These are phyloP conservation scores for Aspergillus texensis DNA, from an alignment of 2,329 filamentous ascomycete genomes.

Conservation along the genomic window DNA sequence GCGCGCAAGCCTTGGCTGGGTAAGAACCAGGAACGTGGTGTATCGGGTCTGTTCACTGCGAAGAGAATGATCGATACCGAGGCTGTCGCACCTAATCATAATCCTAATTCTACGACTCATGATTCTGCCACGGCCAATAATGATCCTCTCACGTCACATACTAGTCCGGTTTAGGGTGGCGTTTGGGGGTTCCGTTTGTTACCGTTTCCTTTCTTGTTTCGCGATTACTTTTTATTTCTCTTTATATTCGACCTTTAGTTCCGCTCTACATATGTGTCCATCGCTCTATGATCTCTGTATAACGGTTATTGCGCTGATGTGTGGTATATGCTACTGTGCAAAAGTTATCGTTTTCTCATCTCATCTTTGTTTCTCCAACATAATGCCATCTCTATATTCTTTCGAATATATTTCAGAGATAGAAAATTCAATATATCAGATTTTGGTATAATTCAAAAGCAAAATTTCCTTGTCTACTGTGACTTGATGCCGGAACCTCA, in stretches of 20 bases:
- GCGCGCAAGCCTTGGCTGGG: constrained; percentile 93
- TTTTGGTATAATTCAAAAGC: background rate
- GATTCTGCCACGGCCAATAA: constrained; percentile 4
- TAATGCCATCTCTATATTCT: background rate
- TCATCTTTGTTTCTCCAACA: background rate
- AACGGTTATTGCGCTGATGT: background rate
- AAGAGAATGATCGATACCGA: constrained; percentile 66
- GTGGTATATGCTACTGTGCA: background rate
- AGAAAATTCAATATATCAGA: background rate
- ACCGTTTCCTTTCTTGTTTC: background rate
- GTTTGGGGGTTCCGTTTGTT: background rate
- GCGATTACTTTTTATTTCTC: background rate
- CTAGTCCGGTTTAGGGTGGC: constrained; percentile 14
- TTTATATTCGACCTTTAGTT: background rate
- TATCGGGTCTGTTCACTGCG: constrained; percentile 81
- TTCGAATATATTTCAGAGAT: background rate
- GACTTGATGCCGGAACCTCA: background rate
- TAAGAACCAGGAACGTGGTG: constrained; percentile 77
- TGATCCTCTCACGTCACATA: constrained; percentile 6
- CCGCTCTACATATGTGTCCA: background rate
- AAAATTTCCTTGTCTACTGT: background rate
- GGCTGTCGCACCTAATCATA: constrained; percentile 14
- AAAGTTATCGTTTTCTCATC: background rate
- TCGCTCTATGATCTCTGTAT: background rate
- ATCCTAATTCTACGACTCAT: constrained; percentile 15